Percentiles rank a stretch among this genome's conserved stretches.
These are phyloP conservation scores for Halophytophthora batemanensis DNA, from an alignment of 352 stramenopile species.

Conservation along the genomic window DNA sequence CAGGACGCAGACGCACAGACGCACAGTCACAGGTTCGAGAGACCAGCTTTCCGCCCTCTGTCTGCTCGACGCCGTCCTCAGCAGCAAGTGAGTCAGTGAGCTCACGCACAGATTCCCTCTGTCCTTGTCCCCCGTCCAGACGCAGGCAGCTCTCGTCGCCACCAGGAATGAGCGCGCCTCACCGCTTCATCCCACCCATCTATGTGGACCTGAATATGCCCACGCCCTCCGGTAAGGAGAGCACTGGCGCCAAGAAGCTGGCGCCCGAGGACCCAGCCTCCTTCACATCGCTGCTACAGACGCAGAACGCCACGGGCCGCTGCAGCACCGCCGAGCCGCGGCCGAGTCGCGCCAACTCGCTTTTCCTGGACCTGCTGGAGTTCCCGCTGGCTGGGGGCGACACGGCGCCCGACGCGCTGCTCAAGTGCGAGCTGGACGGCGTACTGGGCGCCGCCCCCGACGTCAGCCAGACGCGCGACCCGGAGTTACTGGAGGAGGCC, in stretches of 20 bases:
- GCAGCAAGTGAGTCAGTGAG: too few relatives aligned
- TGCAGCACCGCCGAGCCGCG: conserved; percentile 19
- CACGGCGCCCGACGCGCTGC: conserved; percentile 21
- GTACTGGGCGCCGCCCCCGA: conserved; percentile 27
- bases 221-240: conserved; percentile 21
- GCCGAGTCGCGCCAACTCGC: conserved; percentile 28
- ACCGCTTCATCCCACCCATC: conserved; percentile 37
- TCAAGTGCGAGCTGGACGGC: conserved; percentile 38
- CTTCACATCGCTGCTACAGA: conserved; percentile 21
- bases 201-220: conserved; percentile 41
- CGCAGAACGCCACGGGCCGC: too few relatives aligned
- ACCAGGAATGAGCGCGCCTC: conserved; percentile 29
- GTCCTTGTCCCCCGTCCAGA: too few relatives aligned
- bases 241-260: too few relatives aligned
- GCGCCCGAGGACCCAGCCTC: conserved; percentile 3
- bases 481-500: conserved; percentile 25
- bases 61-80: too few relatives aligned
- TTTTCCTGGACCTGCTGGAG: conserved; percentile 31
- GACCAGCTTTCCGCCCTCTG: too few relatives aligned
- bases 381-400: conserved; percentile 24
- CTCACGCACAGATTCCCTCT: too few relatives aligned
- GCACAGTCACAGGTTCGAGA: conserved; percentile 2
- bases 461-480: conserved; percentile 24
- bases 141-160: too few relatives aligned
- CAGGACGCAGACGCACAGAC: conserved; percentile 1